Base-by-base conservation (phyloP, 352 stramenopile genomes). In the Phytopythium helicoides region DNA sequence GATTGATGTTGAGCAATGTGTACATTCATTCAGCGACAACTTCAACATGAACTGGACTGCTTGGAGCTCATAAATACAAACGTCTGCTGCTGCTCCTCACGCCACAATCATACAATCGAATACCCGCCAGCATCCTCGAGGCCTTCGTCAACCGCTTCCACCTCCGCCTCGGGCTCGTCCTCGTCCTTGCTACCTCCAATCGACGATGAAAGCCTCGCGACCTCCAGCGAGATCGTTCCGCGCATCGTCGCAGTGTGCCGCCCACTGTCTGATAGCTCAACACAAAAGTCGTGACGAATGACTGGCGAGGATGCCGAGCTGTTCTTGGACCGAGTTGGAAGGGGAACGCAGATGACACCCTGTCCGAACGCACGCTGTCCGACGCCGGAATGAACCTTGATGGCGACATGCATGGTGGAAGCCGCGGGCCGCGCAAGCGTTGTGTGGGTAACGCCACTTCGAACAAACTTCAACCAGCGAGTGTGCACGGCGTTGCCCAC, bases 371-470 rank as follows among this genome's bases (percentile, higher is more conserved):
- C 76, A 45, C 70, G 65, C 28, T 69, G 52, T 10, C 65, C 56
- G 9, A 54, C 64, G 37, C 78, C 78, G 5, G 68, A 66, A 25
- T 91, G 76, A 15, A 91, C 70, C 54, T 91, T 91, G 53, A 91
- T 70, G 10, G 76, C 77, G 12, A 83, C 73, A 59, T 91, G 81
- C 77, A 89, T 91, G 38, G 53, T n/a, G 23, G 64, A 58, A 15
- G 62, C 63, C 34, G 79, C 78, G 25, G 68, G 68, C 12, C 78
- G 73, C 21, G 68, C 69, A 22, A 82, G 77, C 14, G 81, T 91
- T 19, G 68, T 56, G 64, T 91, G 81, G 10, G 64, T 68, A 39
- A 86, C 58, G 19, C 81, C 77, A 18, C 76, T 57, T 2, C 66
- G 62, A 36, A 78, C 58, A 36, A 85, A 85, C 53, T 80, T 65